Evolutionary conservation across 164 flowering plant genomes (phyloP).

Genomic region (Annona squamosa): DNA sequence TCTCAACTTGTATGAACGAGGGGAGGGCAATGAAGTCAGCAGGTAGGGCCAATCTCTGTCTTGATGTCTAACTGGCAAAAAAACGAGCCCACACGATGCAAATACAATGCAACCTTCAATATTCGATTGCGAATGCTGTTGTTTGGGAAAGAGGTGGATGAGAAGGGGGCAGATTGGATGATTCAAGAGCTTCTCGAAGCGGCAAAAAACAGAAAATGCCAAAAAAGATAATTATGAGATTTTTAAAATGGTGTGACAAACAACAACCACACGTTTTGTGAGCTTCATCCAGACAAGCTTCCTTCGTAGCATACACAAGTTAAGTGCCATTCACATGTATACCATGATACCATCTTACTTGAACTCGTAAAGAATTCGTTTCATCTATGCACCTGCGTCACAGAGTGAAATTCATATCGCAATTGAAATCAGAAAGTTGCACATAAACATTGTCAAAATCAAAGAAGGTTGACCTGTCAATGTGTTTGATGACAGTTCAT

Average conservation of each 20-base stretch:
- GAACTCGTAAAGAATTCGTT: conserved; percentile 9
- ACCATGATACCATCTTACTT: conserved; percentile 5
- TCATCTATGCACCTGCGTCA: conserved; percentile 36
- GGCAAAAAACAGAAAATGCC: not conserved
- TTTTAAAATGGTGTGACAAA: not conserved
- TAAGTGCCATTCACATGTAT: not conserved
- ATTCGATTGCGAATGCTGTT: too few species aligned
- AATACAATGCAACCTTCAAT: too few species aligned
- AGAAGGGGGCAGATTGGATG: not conserved
- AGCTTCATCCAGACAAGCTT: not conserved
- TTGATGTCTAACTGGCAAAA: too few species aligned
- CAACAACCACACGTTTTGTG: not conserved
- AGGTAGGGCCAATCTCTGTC: too few species aligned
- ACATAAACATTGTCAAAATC: not conserved
- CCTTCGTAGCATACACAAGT: not conserved
- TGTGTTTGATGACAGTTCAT: not conserved
- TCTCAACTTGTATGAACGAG: too few species aligned
- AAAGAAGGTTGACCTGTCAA: conserved; percentile 19
- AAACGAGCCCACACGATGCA: too few species aligned
- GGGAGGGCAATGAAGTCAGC: too few species aligned
- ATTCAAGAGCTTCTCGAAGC: not conserved
- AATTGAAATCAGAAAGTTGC: too few species aligned
- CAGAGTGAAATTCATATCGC: not conserved
- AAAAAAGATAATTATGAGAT: too few species aligned
- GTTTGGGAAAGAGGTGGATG: too few species aligned